Percentiles rank a stretch among this genome's conserved stretches.
phyloP scores from a whole-genome alignment of 164 flowering plant species.

The Amborella trichopoda region DNA sequence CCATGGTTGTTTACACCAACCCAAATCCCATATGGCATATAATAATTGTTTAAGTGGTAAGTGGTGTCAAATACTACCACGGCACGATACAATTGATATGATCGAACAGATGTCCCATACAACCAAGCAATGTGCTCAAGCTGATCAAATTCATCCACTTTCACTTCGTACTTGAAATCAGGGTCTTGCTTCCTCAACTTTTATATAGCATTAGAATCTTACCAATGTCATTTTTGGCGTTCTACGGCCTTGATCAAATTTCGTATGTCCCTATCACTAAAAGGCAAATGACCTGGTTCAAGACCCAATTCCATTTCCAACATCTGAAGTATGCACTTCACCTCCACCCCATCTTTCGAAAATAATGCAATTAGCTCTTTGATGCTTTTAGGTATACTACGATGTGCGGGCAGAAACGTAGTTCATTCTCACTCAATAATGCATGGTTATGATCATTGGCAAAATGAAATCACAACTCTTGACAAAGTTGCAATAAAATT shows the following conservation, averaged over 20 bases:
- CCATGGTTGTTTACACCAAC: constrained; percentile 92
- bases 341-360: constrained; percentile 89
- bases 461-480: no score
- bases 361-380: constrained; percentile 72
- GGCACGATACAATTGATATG: constrained; percentile 81
- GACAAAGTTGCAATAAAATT: no score
- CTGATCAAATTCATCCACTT: constrained; percentile 47
- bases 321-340: constrained; percentile 92
- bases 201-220: constrained; percentile 79
- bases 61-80: constrained; percentile 91
- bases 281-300: constrained; percentile 90
- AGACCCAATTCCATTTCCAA: constrained; percentile 91
- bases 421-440: constrained; percentile 76
- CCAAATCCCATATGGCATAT: constrained; percentile 96
- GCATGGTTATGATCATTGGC: constrained; percentile 88
- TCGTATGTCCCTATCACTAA: constrained; percentile 90
- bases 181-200: constrained; percentile 73
- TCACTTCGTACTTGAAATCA: constrained; percentile 57
- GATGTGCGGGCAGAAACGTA: constrained; percentile 92
- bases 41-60: constrained; percentile 77
- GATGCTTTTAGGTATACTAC: constrained; percentile 77
- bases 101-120: no score
- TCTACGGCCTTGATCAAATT: constrained; percentile 62
- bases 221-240: constrained; percentile 66
- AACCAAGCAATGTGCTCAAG: constrained; percentile 85